These are phyloP conservation scores for Corinectria fuckeliana DNA, from an alignment of 2,329 filamentous ascomycete genomes.

Conservation along the genomic window DNA sequence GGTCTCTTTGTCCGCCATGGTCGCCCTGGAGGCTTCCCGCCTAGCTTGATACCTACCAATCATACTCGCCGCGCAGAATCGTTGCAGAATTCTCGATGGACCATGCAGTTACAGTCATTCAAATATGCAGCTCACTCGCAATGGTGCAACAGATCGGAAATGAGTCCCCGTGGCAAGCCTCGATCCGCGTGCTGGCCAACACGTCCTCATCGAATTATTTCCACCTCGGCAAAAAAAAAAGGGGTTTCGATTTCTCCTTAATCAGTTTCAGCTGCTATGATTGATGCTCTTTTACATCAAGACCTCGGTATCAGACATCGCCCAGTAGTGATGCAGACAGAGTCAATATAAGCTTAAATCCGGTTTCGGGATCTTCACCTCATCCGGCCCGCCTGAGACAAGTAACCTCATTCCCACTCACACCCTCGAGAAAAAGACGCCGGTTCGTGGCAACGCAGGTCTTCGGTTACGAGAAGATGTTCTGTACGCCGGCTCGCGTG, in stretches of 20 bases:
- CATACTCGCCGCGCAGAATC: background rate
- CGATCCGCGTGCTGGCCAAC: background rate
- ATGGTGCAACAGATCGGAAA: conserved; percentile 8
- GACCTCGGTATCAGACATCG: background rate
- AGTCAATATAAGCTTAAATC: conserved; percentile 39
- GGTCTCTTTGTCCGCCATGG: conserved; percentile 19
- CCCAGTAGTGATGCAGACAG: conserved; percentile 14
- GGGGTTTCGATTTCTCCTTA: background rate
- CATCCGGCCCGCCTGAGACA: conserved; percentile 21
- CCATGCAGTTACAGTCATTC: background rate
- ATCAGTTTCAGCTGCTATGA: background rate
- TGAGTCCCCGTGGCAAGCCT: conserved; percentile 1
- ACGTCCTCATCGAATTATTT: background rate
- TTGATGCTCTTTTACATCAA: background rate
- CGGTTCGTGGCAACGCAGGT: conserved; percentile 3
- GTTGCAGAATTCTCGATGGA: conserved; percentile 16
- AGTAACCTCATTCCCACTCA: conserved; percentile 7
- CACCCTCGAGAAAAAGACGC: background rate
- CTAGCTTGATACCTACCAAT: background rate
- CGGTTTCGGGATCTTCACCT: conserved; percentile 8
- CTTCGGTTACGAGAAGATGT: conserved; percentile 28
- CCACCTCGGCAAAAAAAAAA: background rate
- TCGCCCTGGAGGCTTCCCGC: conserved; percentile 8
- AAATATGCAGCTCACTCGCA: background rate
- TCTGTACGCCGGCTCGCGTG: background rate